These are phyloP conservation scores for Trichoderma endophyticum DNA, from an alignment of 2,329 filamentous ascomycete genomes.

Conservation along the genomic window DNA sequence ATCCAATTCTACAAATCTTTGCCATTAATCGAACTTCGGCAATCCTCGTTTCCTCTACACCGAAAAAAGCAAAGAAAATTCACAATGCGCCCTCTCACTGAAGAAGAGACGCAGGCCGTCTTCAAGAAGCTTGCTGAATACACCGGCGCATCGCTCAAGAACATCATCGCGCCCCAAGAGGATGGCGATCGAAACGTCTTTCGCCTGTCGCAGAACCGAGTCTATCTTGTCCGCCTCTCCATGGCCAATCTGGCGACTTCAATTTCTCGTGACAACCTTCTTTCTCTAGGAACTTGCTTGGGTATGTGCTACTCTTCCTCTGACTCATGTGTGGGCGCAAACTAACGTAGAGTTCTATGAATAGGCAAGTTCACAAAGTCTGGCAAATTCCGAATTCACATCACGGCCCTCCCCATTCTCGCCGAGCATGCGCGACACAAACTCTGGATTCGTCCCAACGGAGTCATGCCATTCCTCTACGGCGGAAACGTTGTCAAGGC, in stretches of 20 bases:
- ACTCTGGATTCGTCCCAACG: conserved; percentile 94
- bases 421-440: conserved; percentile 92
- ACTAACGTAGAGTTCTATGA: neutral
- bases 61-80: neutral
- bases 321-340: neutral
- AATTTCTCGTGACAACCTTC: conserved; percentile 74
- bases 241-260: conserved; percentile 89
- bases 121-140: conserved; percentile 94
- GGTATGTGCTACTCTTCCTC: conserved; percentile 38
- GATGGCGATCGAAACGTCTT: conserved; percentile 81
- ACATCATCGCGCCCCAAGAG: conserved; percentile 73
- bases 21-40: neutral
- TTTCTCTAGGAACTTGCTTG: conserved; percentile 85
- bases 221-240: conserved; percentile 88
- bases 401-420: conserved; percentile 83
- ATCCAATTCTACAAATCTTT: neutral
- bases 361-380: conserved; percentile 92
- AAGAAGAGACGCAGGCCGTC: conserved; percentile 73
- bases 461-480: conserved; percentile 96
- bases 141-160: conserved; percentile 80
- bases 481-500: conserved; percentile 79
- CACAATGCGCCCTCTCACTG: conserved; percentile 76
- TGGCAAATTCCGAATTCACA: conserved; percentile 90
- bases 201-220: conserved; percentile 74
- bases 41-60: neutral